Conservation (phyloP, 192 early-diverging fungal species). For the Coemansia sp. region DNA sequence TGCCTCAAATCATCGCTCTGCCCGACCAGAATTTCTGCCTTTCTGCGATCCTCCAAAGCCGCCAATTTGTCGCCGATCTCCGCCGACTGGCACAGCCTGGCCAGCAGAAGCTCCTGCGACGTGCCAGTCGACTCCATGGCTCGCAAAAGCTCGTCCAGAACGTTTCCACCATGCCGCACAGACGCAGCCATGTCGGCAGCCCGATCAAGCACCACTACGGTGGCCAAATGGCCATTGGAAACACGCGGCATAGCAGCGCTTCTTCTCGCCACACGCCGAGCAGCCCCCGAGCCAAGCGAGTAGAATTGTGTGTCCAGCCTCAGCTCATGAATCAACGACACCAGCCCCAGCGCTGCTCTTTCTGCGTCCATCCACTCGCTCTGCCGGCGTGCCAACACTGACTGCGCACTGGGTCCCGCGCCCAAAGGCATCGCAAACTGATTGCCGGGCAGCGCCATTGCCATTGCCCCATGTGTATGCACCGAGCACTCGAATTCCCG, state of each 20-base stretch:
- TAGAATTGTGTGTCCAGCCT: conserved; percentile 34
- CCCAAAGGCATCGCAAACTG: conserved; percentile 25
- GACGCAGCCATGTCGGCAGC: conserved; percentile 39
- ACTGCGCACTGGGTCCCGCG: conserved; percentile 9
- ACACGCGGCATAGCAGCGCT: conserved; percentile 26
- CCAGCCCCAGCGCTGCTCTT: conserved; percentile 32
- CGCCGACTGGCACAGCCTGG: background rate
- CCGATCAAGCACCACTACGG: conserved; percentile 47
- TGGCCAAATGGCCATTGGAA: conserved; percentile 6
- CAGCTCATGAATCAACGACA: conserved; percentile 19
- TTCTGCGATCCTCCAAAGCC: background rate
- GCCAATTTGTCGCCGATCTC: background rate
- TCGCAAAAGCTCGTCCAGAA: conserved; percentile 35
- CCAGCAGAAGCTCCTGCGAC: background rate
- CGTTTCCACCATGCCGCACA: conserved; percentile 28
- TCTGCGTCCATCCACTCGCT: conserved; percentile 22
- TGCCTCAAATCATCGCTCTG: background rate
- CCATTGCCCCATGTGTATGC: background rate
- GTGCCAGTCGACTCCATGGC: conserved; percentile 7
- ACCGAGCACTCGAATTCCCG: background rate
- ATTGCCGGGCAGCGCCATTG: conserved; percentile 13
- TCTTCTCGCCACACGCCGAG: conserved; percentile 25
- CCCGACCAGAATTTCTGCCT: background rate
- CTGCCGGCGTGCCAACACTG: background rate
- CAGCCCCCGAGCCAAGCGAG: conserved; percentile 35